Conservation (phyloP, 306 rosid species). For the Gleditsia sinensis region DNA sequence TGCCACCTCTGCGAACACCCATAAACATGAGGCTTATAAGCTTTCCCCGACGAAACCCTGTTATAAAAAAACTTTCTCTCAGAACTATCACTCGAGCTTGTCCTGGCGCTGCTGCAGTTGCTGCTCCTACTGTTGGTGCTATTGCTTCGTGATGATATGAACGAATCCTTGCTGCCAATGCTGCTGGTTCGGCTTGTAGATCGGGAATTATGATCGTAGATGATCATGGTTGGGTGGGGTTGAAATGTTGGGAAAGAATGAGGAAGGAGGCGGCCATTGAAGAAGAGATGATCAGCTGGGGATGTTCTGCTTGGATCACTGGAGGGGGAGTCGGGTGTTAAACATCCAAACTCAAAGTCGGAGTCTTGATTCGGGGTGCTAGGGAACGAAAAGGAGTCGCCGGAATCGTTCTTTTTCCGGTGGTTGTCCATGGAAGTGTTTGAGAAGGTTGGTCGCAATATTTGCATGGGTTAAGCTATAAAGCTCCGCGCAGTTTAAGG, state of each 20-base stretch:
- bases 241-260: constrained; percentile 66
- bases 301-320: constrained; percentile 56
- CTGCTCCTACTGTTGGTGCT: constrained; percentile 62
- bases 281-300: constrained; percentile 85
- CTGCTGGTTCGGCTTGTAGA: constrained; percentile 68
- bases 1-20: constrained; percentile 79
- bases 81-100: constrained; percentile 69
- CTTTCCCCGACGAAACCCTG: constrained; percentile 25
- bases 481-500: no score
- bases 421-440: constrained; percentile 42
- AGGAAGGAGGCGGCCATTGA: constrained; percentile 82
- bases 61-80: constrained; percentile 44
- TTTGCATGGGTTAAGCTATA: no score
- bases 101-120: constrained; percentile 75
- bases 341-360: constrained; percentile 70
- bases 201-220: constrained; percentile 19
- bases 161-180: no score
- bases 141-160: no score
- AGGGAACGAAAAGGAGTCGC: constrained; percentile 72
- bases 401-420: constrained; percentile 39
- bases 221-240: constrained; percentile 8
- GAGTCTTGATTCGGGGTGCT: constrained; percentile 64
- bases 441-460: no score
- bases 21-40: constrained; percentile 34
- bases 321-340: constrained; percentile 71